Percentiles rank a stretch among this genome's conserved stretches.
phyloP scores from a whole-genome alignment of 2,329 filamentous ascomycete genomes.

The Microdochium bolleyi region DNA sequence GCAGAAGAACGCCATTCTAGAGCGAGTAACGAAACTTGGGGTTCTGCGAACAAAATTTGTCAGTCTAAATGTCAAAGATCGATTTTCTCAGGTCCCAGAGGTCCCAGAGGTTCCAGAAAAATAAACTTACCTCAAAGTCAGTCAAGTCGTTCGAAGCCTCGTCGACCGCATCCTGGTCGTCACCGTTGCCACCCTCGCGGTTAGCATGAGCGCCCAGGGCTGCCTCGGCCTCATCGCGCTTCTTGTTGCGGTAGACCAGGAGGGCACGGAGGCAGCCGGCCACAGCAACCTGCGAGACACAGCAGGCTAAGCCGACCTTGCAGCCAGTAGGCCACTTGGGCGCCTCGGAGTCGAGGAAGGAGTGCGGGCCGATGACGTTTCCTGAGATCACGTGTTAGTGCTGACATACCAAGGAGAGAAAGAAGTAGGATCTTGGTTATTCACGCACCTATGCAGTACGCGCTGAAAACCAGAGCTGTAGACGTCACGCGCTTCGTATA shows the following conservation, averaged over 20 bases:
- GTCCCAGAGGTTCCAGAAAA: no score
- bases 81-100: neutral
- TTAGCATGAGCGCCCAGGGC: neutral
- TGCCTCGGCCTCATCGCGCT: conserved; percentile 22
- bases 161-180: conserved; percentile 8
- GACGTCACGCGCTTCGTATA: conserved; percentile 38
- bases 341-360: conserved; percentile 33
- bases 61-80: neutral
- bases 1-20: neutral
- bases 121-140: conserved; percentile 24
- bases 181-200: neutral
- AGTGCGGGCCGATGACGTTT: conserved; percentile 35
- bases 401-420: no score
- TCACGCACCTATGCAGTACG: conserved; percentile 36
- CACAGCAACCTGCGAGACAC: conserved; percentile 29
- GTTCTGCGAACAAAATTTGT: neutral
- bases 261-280: conserved; percentile 24
- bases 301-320: conserved; percentile 38
- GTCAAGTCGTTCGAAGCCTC: conserved; percentile 24
- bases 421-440: no score
- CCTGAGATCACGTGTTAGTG: neutral
- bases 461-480: conserved; percentile 36
- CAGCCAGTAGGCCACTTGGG: conserved; percentile 43
- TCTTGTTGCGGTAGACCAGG: conserved; percentile 27
- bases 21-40: neutral